Conservation (phyloP, 2,329 filamentous ascomycete species). For the Colletotrichum acutatum region DNA sequence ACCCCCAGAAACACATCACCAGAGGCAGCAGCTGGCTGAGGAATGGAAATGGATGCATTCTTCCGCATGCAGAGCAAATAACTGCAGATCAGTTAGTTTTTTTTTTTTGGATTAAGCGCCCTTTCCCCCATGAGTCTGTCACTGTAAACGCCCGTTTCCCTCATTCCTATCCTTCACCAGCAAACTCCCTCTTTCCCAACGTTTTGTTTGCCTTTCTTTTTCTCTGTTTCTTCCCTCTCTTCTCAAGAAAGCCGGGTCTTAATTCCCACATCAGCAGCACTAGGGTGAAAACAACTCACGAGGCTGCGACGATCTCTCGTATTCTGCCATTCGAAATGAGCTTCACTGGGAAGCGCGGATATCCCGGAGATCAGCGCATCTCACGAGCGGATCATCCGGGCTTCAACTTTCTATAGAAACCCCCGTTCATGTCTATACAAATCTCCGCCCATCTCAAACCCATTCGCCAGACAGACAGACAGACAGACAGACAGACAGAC, state of each 20-base stretch:
- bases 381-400: background rate
- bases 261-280: background rate
- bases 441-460: no score
- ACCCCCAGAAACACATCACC: slow-evolving; percentile 8
- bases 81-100: slow-evolving; percentile 22
- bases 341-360: background rate
- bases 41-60: slow-evolving; percentile 20
- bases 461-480: no score
- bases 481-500: no score
- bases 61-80: slow-evolving; percentile 21
- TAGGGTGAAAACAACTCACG: background rate
- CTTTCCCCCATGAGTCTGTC: background rate
- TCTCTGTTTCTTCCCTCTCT: background rate
- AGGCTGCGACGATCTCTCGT: background rate
- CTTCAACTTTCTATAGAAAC: background rate
- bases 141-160: background rate
- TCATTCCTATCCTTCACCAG: background rate
- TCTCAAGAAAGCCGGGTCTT: no score
- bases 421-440: background rate
- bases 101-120: slow-evolving; percentile 2
- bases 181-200: background rate
- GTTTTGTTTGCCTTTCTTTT: background rate
- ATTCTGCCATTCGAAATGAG: background rate
- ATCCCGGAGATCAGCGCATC: background rate
- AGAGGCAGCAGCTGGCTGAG: background rate